Conservation (phyloP, 192 early-diverging fungal species). For the Coemansia sp. region DNA sequence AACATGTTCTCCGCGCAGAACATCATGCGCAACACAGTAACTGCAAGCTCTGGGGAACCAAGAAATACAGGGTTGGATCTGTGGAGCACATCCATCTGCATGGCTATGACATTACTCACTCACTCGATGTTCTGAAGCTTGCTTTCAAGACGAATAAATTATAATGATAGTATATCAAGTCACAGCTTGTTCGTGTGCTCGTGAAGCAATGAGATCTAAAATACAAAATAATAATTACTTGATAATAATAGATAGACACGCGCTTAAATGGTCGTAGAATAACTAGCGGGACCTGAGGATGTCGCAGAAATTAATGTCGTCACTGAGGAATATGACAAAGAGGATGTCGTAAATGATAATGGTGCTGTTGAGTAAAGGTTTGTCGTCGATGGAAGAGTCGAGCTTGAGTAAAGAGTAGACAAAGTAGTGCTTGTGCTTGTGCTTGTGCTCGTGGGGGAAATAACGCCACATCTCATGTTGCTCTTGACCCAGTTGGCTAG, state of each 20-base stretch:
- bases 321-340: neutral
- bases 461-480: constrained; percentile 35
- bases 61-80: neutral
- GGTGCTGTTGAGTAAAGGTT: neutral
- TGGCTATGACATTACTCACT: neutral
- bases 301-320: neutral
- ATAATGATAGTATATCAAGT: neutral
- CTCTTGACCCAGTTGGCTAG: constrained; percentile 48
- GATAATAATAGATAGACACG: neutral
- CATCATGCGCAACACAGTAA: neutral
- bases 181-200: neutral
- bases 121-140: neutral
- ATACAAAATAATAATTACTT: neutral
- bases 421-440: neutral
- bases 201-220: neutral
- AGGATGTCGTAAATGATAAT: neutral
- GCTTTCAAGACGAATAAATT: neutral
- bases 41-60: neutral
- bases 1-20: constrained; percentile 1
- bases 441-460: neutral
- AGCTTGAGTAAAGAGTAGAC: neutral
- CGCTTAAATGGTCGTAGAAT: neutral
- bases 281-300: neutral
- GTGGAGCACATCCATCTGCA: neutral
- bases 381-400: neutral